phyloP scores from a whole-genome alignment of 768 basidiomycete species.

The Grammothele lineata region DNA sequence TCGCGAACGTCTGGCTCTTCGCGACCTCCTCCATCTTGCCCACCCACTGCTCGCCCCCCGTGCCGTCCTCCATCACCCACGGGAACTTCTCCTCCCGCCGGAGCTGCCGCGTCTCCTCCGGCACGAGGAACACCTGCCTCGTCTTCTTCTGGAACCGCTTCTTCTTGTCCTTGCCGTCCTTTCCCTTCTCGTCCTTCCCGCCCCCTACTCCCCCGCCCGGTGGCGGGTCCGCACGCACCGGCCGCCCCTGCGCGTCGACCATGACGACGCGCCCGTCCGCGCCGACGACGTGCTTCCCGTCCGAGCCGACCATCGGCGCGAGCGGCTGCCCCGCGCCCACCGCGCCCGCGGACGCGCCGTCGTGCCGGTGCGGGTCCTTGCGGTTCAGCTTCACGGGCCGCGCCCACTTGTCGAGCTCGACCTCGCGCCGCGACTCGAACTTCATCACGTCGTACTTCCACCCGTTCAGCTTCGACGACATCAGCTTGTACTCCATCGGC shows the following conservation, averaged over 20 bases:
- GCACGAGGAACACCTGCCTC: conserved; percentile 76
- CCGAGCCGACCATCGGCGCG: conserved; percentile 71
- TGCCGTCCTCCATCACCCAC: conserved; percentile 86
- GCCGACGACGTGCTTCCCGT: conserved; percentile 82
- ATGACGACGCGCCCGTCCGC: conserved; percentile 73
- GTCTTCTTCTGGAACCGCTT: conserved; percentile 81
- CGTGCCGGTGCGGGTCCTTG: conserved; percentile 67
- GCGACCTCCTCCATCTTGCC: conserved; percentile 77
- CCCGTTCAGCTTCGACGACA: conserved; percentile 75
- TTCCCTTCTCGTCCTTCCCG: conserved; percentile 21
- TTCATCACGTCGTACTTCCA: conserved; percentile 95
- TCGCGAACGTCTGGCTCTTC: conserved; percentile 68
- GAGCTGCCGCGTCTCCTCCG: conserved; percentile 73
- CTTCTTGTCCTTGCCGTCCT: conserved; percentile 36
- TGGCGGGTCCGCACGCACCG: conserved; percentile 50
- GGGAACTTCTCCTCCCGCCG: conserved; percentile 85
- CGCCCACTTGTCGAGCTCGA: conserved; percentile 67
- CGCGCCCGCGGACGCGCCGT: conserved; percentile 20
- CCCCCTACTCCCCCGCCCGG: conserved; percentile 47
- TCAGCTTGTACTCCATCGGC: conserved; percentile 72
- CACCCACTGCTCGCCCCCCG: conserved; percentile 69
- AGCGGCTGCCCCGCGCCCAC: conserved; percentile 46
- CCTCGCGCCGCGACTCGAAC: conserved; percentile 70
- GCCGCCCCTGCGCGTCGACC: conserved; percentile 75
- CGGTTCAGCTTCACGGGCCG: conserved; percentile 83